Percentiles rank a stretch among this genome's conserved stretches.
phyloP scores from a whole-genome alignment of 768 basidiomycete species.

The Xerocomus brunneocitrinus region DNA sequence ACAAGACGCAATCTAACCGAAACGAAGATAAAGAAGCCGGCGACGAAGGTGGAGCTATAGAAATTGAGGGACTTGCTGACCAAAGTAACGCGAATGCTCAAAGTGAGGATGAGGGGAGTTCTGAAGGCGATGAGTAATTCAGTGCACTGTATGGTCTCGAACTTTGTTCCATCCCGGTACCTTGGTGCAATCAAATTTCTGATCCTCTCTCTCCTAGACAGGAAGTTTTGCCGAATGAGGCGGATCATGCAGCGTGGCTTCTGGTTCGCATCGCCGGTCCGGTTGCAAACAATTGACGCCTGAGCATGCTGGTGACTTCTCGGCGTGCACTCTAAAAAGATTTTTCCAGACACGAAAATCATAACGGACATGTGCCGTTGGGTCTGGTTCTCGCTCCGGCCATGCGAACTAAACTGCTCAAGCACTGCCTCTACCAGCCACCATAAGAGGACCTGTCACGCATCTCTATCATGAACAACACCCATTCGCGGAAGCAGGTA shows the following conservation, averaged over 20 bases:
- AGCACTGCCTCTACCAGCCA: constrained; percentile 19
- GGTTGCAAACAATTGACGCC: constrained; percentile 1
- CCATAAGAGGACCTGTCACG: constrained; percentile 9
- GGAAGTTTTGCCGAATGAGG: constrained; percentile 13
- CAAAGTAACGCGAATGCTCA: constrained; percentile 24
- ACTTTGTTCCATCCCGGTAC: constrained; percentile 31
- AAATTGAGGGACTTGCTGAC: constrained; percentile 57
- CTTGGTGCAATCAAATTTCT: constrained; percentile 22
- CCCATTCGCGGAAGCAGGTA: constrained; percentile 11
- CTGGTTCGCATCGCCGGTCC: constrained; percentile 5
- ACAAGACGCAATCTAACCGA: constrained; percentile 61
- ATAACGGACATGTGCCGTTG: background rate
- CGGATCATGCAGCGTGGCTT: constrained; percentile 15
- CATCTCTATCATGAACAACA: constrained; percentile 12
- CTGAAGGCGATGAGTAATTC: constrained; percentile 29
- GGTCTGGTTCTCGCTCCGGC: background rate
- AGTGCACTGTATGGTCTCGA: constrained; percentile 25
- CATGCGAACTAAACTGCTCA: background rate
- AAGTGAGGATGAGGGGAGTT: constrained; percentile 25
- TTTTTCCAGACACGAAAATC: background rate
- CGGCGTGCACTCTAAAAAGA: constrained; percentile 3
- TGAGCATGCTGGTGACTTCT: constrained; percentile 6
- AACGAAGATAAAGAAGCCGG: constrained; percentile 43
- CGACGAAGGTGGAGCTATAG: constrained; percentile 38
- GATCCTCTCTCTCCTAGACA: constrained; percentile 16